Evolutionary conservation across 2,329 filamentous ascomycete genomes (phyloP), one percentile per base, ranked within the genome.

Genomic region (Aureobasidium mangrovei): DNA sequence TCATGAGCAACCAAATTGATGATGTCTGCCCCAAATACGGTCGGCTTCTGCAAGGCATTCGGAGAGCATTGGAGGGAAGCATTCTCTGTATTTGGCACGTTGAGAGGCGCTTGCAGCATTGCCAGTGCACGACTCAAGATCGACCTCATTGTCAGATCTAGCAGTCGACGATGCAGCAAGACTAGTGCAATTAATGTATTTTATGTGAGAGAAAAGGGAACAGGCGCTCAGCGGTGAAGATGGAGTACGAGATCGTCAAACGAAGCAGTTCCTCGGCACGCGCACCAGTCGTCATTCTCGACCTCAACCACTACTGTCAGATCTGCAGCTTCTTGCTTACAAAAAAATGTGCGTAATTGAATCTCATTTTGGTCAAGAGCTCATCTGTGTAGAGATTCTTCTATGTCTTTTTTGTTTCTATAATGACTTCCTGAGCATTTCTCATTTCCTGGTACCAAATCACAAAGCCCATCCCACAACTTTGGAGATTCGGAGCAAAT

Each of bases 381-480:
- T 35, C 36, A 33, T 42, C 38, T 51, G 36, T 41, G 28, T 41
- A 42, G 38, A 41, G 29, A 2, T 51, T 35, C 29, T 51, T 51
- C 38, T 51, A 42, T 41, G 39, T 3, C 10, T 35, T 51, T 49
- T 42, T 36, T 28, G 47, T 51, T 38, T 51, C 33, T 35, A 7
- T 51, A 27, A 5, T 42, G 47, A 51, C 47, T 18, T 31, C 32
- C 38, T 35, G 29, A 51, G 47, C 38, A 35, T 51, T 42, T 51
- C 47, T 51, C 47, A 42, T 33, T 51, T 38, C 47, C 28, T 41
- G 36, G 42, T 51, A 51, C 47, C 47, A 42, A 38, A 51, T 42
- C 47, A 42, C 36, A 31, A 51, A 42, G 33, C 7, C 36, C 38
- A 42, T 35, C 36, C 38, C 47, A 42, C 35, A 49, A 49, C 33